phyloP scores from a whole-genome alignment of 345 rosid genomes.

The Dovyalis caffra region DNA sequence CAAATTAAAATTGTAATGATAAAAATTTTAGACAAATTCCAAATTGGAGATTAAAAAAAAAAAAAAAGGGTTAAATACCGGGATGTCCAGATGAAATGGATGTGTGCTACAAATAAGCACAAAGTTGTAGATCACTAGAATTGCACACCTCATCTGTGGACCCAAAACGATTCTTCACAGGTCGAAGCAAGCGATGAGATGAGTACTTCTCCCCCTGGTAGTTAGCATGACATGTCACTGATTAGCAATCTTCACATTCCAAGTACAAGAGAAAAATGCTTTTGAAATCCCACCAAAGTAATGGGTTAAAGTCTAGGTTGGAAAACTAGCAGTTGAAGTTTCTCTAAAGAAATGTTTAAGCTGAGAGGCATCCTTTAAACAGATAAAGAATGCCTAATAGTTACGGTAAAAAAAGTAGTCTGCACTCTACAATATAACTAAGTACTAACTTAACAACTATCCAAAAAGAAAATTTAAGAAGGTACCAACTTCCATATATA shows the following conservation, averaged over 20 bases:
- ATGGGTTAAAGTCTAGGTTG: not conserved
- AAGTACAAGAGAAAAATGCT: not conserved
- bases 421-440: not conserved
- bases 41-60: not conserved
- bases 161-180: slow-evolving; percentile 94
- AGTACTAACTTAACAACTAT: slow-evolving; percentile 11
- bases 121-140: slow-evolving; percentile 5
- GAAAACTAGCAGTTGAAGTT: not conserved
- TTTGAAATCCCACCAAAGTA: slow-evolving; percentile 1
- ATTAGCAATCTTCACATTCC: slow-evolving; percentile 6
- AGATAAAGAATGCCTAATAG: not conserved
- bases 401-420: slow-evolving; percentile 1
- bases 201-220: slow-evolving; percentile 83
- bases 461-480: slow-evolving; percentile 18
- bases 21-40: not conserved
- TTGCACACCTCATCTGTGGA: slow-evolving; percentile 79
- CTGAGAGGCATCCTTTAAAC: not conserved
- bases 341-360: too few species aligned
- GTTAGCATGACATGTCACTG: not conserved
- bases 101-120: not conserved
- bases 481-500: slow-evolving; percentile 85
- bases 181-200: slow-evolving; percentile 83
- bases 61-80: not conserved
- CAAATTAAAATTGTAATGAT: not conserved
- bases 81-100: not conserved